These are phyloP conservation scores for Aspergillus tubingensis DNA, from an alignment of 2,329 filamentous ascomycete species.

Conservation along the genomic window DNA sequence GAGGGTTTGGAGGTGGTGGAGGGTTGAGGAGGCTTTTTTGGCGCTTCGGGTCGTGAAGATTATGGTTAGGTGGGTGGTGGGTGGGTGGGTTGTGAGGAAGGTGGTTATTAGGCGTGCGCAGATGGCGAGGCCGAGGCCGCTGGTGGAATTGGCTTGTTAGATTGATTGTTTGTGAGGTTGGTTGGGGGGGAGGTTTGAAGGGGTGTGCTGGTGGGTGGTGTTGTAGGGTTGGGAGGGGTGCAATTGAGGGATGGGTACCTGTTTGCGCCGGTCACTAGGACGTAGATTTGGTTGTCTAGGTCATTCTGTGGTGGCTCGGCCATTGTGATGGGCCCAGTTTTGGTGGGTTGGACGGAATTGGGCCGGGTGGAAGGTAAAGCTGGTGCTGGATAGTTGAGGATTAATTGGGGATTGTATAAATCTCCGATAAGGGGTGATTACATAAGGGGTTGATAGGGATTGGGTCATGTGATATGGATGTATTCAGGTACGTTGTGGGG, in stretches of 20 bases:
- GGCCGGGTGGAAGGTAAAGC: too few species aligned
- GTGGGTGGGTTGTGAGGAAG: slow-evolving; percentile 70
- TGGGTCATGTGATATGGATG: neutral
- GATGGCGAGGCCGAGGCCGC: slow-evolving; percentile 83
- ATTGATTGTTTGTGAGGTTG: neutral
- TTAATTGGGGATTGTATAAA: neutral
- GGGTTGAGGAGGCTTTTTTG: slow-evolving; percentile 73
- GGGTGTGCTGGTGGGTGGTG: neutral
- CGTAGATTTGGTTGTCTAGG: slow-evolving; percentile 38
- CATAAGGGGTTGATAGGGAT: neutral
- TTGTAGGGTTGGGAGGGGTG: neutral
- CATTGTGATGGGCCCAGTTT: slow-evolving; percentile 16
- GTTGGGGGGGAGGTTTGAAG: too few species aligned
- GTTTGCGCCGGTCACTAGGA: slow-evolving; percentile 82
- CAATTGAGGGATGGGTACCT: slow-evolving; percentile 58
- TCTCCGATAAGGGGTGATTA: slow-evolving; percentile 1
- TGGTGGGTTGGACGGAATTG: neutral
- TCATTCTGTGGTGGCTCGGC: slow-evolving; percentile 8
- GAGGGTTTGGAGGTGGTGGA: slow-evolving; percentile 64
- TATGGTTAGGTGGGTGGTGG: slow-evolving; percentile 67
- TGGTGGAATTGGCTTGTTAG: slow-evolving; percentile 41
- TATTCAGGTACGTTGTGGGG: neutral
- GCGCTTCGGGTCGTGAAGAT: slow-evolving; percentile 79
- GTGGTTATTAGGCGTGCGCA: slow-evolving; percentile 86
- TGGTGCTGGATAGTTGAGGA: neutral